Evolutionary conservation across 225 moss, liverwort and hornwort genomes (phyloP).

Genomic region (Neckera pumila): DNA sequence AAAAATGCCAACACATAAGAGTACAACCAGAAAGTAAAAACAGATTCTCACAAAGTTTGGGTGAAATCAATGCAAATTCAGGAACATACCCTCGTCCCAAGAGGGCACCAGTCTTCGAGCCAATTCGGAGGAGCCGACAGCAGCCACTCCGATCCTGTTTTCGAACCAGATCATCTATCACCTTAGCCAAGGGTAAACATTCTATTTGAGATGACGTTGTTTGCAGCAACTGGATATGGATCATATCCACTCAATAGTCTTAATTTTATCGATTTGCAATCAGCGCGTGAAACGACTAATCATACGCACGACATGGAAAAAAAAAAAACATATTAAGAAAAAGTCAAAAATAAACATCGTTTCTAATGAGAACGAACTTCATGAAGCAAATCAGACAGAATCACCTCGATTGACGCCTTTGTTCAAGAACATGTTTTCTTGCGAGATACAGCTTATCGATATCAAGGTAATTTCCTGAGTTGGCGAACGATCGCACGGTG

Average conservation of each 20-base stretch:
- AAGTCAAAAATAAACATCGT: neutral
- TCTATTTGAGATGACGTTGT: neutral
- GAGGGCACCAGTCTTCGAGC: constrained; percentile 72
- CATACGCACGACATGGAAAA: neutral
- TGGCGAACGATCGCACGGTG: constrained; percentile 32
- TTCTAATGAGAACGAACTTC: neutral
- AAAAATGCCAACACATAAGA: neutral
- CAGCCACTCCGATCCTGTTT: constrained; percentile 25
- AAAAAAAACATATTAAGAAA: neutral
- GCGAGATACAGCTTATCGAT: constrained; percentile 43
- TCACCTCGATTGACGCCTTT: constrained; percentile 35
- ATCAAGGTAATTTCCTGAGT: constrained; percentile 17
- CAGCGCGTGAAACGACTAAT: neutral
- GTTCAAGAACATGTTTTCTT: constrained; percentile 33
- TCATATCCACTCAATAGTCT: neutral
- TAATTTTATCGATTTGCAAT: neutral
- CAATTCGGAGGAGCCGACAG: constrained; percentile 73
- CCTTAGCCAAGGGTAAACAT: neutral
- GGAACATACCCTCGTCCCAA: constrained; percentile 66
- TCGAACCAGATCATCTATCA: neutral
- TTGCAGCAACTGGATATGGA: neutral
- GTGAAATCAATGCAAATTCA: neutral
- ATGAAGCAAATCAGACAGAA: neutral
- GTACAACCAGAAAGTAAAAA: neutral
- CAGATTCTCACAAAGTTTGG: neutral